phyloP scores from a whole-genome alignment of 345 rosid species.

The Euclidium syriacum region DNA sequence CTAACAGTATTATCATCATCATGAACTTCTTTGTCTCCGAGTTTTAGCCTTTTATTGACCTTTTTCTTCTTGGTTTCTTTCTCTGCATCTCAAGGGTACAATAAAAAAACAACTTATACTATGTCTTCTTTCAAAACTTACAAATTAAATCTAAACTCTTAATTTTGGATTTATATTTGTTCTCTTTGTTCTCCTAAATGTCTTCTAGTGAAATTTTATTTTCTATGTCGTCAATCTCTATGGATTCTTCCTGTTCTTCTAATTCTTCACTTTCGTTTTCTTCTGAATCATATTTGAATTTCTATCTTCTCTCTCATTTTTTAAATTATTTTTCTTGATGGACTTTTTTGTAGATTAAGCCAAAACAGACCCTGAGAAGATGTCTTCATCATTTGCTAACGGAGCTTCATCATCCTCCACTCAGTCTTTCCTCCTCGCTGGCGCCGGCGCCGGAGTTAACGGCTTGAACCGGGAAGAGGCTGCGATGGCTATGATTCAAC shows the following conservation, averaged over 20 bases:
- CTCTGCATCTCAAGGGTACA: slow-evolving; percentile 31
- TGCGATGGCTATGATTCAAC: slow-evolving; percentile 17
- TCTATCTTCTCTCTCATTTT: slow-evolving; percentile 17
- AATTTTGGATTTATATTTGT: slow-evolving; percentile 26
- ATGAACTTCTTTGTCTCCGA: slow-evolving; percentile 21
- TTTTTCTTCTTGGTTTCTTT: slow-evolving; percentile 33
- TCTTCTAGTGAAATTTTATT: slow-evolving; percentile 30
- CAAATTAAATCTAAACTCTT: slow-evolving; percentile 25
- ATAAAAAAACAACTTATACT: slow-evolving; percentile 26
- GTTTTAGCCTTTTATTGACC: slow-evolving; percentile 30
- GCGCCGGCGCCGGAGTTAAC: slow-evolving; percentile 10
- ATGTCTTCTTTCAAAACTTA: slow-evolving; percentile 32
- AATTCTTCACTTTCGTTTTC: slow-evolving; percentile 30
- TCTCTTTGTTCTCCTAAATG: slow-evolving; percentile 29
- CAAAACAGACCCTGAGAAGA: slow-evolving; percentile 8
- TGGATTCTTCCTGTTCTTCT: slow-evolving; percentile 35
- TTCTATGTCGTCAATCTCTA: slow-evolving; percentile 29
- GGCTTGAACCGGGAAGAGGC: slow-evolving; percentile 18
- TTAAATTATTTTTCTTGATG: not conserved
- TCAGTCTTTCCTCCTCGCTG: slow-evolving; percentile 20
- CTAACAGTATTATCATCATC: slow-evolving; percentile 25
- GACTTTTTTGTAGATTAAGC: slow-evolving; percentile 29
- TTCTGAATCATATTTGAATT: slow-evolving; percentile 19
- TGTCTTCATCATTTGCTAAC: slow-evolving; percentile 29
- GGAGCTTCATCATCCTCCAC: slow-evolving; percentile 19